Evolutionary conservation across 2,329 filamentous ascomycete genomes (phyloP).

Genomic region (Fusarium torreyae): DNA sequence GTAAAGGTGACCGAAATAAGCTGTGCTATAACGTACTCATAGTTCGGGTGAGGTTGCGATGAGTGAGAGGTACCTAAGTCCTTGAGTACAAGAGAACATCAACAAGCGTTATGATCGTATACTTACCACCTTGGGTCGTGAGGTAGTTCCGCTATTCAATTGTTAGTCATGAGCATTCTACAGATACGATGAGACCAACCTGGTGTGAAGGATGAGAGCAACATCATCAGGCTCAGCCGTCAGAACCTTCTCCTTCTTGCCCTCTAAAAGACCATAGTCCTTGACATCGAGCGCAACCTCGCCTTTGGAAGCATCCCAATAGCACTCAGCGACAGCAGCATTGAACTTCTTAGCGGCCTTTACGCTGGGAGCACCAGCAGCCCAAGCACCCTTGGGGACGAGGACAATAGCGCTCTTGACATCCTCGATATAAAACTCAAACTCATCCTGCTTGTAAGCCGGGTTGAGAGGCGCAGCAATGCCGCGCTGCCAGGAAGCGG

Average conservation of each 20-base stretch:
- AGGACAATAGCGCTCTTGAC: conserved; percentile 84
- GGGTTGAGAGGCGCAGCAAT: conserved; percentile 91
- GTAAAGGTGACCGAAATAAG: conserved; percentile 44
- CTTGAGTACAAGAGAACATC: conserved; percentile 20
- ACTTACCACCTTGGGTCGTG: conserved; percentile 84
- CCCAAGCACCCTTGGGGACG: conserved; percentile 79
- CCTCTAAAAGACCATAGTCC: conserved; percentile 76
- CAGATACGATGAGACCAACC: conserved; percentile 50
- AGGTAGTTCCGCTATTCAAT: conserved; percentile 78
- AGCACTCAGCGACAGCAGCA: conserved; percentile 89
- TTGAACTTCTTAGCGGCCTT: conserved; percentile 84
- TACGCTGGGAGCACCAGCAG: conserved; percentile 78
- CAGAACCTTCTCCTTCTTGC: conserved; percentile 59
- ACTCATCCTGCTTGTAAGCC: conserved; percentile 90
- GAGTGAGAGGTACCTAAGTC: conserved; percentile 79
- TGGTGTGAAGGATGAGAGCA: conserved; percentile 86
- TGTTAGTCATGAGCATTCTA: conserved; percentile 43
- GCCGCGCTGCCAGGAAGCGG: conserved; percentile 86
- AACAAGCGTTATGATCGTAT: not conserved
- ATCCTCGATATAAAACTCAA: conserved; percentile 93
- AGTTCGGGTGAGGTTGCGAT: conserved; percentile 84
- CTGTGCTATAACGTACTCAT: conserved; percentile 69
- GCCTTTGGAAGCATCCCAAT: conserved; percentile 75
- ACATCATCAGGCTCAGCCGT: conserved; percentile 80
- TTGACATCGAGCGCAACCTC: conserved; percentile 85